These are phyloP conservation scores for Populus ilicifolia DNA, from an alignment of 345 rosid genomes.

Conservation along the genomic window DNA sequence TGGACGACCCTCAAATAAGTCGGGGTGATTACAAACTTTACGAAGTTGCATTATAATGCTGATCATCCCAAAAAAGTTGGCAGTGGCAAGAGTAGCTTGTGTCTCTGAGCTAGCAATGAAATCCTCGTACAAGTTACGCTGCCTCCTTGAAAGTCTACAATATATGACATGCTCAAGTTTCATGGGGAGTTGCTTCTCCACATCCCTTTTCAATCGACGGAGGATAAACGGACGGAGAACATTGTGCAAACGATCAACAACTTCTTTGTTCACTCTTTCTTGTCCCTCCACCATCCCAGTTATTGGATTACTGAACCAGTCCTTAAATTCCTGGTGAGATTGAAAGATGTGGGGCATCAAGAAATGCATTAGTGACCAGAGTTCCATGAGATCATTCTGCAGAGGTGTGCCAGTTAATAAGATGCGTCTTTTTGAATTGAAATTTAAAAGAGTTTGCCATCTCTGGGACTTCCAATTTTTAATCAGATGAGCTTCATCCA, in stretches of 20 bases:
- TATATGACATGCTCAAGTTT: slow-evolving; percentile 89
- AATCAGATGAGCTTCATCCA: slow-evolving; percentile 99
- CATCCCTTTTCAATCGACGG: slow-evolving; percentile 94
- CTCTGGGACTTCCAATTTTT: slow-evolving; percentile 99
- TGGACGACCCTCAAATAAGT: slow-evolving; percentile 98
- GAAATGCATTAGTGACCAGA: slow-evolving; percentile 99
- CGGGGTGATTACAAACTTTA: slow-evolving; percentile 99
- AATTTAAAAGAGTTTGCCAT: slow-evolving; percentile 98
- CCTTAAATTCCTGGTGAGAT: slow-evolving; percentile 99
- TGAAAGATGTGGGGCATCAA: slow-evolving; percentile 98
- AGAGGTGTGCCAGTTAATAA: slow-evolving; percentile 94
- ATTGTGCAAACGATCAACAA: slow-evolving; percentile 95
- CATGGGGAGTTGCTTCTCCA: slow-evolving; percentile 93
- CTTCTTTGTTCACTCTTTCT: slow-evolving; percentile 94
- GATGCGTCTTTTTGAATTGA: slow-evolving; percentile 95
- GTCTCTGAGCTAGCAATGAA: slow-evolving; percentile 99
- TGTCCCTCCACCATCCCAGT: slow-evolving; percentile 99
- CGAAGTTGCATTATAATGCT: slow-evolving; percentile 99
- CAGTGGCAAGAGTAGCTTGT: slow-evolving; percentile 90
- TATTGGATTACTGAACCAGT: slow-evolving; percentile 98
- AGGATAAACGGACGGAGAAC: slow-evolving; percentile 98
- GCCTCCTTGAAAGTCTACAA: slow-evolving; percentile 96
- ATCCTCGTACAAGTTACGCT: slow-evolving; percentile 96
- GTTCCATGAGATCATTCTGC: slow-evolving; percentile 99
- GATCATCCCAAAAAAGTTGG: slow-evolving; percentile 98